Conservation (phyloP, 805 yeast genomes). For the Ogataea methylovora region DNA sequence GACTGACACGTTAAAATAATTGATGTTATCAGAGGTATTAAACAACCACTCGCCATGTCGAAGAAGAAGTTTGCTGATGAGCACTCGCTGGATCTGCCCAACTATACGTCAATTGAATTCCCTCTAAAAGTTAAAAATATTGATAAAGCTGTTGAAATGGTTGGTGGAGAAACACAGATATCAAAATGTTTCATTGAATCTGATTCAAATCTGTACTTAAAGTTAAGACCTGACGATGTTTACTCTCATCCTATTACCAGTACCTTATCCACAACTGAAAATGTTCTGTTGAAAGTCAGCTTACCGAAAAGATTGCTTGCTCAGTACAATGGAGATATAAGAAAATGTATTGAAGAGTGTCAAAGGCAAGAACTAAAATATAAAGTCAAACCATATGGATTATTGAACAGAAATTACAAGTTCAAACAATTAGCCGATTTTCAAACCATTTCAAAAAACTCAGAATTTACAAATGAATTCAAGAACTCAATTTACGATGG, state of each 20-base stretch:
- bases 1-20: too few species aligned
- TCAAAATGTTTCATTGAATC: slow-evolving; percentile 33
- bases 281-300: slow-evolving; percentile 49
- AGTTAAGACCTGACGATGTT: slow-evolving; percentile 26
- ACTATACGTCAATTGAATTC: slow-evolving; percentile 66
- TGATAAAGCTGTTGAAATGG: slow-evolving; percentile 55
- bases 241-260: slow-evolving; percentile 58
- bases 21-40: too few species aligned
- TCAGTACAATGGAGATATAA: slow-evolving; percentile 32
- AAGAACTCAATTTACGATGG: slow-evolving; percentile 34
- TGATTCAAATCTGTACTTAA: slow-evolving; percentile 20
- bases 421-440: slow-evolving; percentile 87
- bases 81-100: slow-evolving; percentile 65
- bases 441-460: slow-evolving; percentile 59
- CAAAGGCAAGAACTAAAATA: slow-evolving; percentile 24
- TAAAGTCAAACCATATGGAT: slow-evolving; percentile 52
- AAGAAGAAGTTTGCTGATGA: slow-evolving; percentile 14
- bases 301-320: slow-evolving; percentile 50
- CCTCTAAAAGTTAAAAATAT: slow-evolving; percentile 65
- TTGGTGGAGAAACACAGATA: slow-evolving; percentile 52
- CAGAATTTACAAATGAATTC: slow-evolving; percentile 37
- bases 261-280: slow-evolving; percentile 42
- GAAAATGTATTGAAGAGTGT: slow-evolving; percentile 33
- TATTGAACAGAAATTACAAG: slow-evolving; percentile 60
- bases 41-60: too few species aligned